Percentiles rank a stretch among this genome's conserved stretches.
phyloP scores from a whole-genome alignment of 768 basidiomycete species.

The Mycena galericulata region DNA sequence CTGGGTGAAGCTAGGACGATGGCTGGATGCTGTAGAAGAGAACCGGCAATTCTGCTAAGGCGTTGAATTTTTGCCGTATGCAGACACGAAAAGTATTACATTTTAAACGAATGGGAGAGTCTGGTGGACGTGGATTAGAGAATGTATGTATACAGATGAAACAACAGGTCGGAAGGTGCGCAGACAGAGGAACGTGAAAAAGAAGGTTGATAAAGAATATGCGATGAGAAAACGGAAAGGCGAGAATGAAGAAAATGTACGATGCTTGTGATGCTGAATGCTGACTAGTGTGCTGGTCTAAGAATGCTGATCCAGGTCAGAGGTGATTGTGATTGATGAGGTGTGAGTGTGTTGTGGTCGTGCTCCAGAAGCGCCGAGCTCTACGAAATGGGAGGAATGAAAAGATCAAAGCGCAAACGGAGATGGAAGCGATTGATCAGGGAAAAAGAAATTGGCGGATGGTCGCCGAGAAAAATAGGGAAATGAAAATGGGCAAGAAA shows the following conservation, averaged over 20 bases:
- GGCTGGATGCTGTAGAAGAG: slow-evolving; percentile 52
- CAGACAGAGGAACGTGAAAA: not conserved
- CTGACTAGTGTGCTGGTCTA: slow-evolving; percentile 9
- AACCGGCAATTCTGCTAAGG: slow-evolving; percentile 13
- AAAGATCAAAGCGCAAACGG: slow-evolving; percentile 28
- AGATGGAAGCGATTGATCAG: slow-evolving; percentile 12
- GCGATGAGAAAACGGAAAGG: not conserved
- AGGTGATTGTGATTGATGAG: slow-evolving; percentile 10
- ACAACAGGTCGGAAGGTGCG: not conserved
- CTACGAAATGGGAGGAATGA: slow-evolving; percentile 18
- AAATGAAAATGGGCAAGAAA: slow-evolving; percentile 22
- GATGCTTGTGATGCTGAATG: slow-evolving; percentile 15
- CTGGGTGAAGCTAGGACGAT: slow-evolving; percentile 53
- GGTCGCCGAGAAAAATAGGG: slow-evolving; percentile 25
- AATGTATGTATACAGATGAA: slow-evolving; percentile 16
- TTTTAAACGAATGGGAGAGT: slow-evolving; percentile 30
- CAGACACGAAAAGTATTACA: slow-evolving; percentile 22
- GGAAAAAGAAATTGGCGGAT: slow-evolving; percentile 15
- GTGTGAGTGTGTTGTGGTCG: slow-evolving; percentile 8
- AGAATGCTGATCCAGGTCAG: slow-evolving; percentile 24
- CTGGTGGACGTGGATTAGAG: slow-evolving; percentile 35
- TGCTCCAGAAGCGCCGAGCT: slow-evolving; percentile 29
- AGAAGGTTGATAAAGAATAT: not conserved
- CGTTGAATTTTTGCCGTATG: slow-evolving; percentile 1
- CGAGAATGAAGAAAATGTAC: slow-evolving; percentile 21